Evolutionary conservation across 306 rosid genomes (phyloP).

Genomic region (Inga oerstediana): DNA sequence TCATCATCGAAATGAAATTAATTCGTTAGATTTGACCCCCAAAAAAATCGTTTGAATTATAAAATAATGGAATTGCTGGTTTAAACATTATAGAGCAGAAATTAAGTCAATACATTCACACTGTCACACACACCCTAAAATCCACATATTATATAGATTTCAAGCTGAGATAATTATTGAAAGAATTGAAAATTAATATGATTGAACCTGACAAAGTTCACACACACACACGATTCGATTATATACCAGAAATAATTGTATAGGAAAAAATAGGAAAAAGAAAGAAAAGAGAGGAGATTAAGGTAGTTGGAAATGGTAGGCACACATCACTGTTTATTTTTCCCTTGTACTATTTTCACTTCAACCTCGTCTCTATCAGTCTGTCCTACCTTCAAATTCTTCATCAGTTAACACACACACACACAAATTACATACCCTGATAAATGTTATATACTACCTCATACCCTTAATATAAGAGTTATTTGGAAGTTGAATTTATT

Average conservation of each 20-base stretch:
- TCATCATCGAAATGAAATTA: background rate
- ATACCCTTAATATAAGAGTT: no score
- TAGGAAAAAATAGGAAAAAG: background rate
- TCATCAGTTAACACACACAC: background rate
- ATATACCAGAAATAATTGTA: no score
- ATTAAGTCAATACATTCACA: no score
- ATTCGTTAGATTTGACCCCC: background rate
- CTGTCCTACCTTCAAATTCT: background rate
- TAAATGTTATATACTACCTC: background rate
- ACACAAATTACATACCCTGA: background rate
- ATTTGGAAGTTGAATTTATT: no score
- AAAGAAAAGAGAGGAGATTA: background rate
- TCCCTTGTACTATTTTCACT: conserved; percentile 22
- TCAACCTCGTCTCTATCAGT: background rate
- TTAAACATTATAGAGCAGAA: background rate
- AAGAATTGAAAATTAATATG: no score
- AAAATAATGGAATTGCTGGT: background rate
- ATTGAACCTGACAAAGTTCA: no score
- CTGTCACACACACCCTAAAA: no score
- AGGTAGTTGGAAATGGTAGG: conserved; percentile 31
- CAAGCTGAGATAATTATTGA: background rate
- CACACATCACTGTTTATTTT: conserved; percentile 10
- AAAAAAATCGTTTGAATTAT: background rate
- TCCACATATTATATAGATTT: no score
- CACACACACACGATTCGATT: no score